A percentile compares a stretch with the other conserved stretches of the same genome.
Conservation (phyloP, 2,329 filamentous ascomycete genomes). For the Fusarium oligoseptatum region DNA sequence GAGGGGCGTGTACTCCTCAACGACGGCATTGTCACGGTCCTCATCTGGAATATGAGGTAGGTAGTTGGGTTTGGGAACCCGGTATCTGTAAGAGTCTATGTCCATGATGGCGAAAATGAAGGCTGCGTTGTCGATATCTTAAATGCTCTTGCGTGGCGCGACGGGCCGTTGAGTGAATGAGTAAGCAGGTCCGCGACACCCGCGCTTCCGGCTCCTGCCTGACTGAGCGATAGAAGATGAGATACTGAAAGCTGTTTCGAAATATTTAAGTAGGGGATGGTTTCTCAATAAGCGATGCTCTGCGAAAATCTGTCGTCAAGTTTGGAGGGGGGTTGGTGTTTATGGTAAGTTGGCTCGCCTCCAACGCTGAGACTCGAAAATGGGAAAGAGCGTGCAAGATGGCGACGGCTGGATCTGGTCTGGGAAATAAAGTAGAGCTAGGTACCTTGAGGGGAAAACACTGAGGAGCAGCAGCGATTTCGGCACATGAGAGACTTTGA, state of each 20-base stretch:
- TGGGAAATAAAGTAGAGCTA: slow-evolving; percentile 8
- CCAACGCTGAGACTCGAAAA: slow-evolving; percentile 33
- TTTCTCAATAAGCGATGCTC: background rate
- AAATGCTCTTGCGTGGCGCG: slow-evolving; percentile 9
- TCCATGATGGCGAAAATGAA: slow-evolving; percentile 47
- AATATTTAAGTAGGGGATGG: background rate
- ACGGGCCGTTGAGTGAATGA: slow-evolving; percentile 22
- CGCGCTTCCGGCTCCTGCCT: background rate
- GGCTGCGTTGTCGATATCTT: slow-evolving; percentile 4
- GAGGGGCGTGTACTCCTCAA: slow-evolving; percentile 66
- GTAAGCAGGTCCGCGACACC: slow-evolving; percentile 17
- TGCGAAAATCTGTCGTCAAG: background rate
- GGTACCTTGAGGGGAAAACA: background rate
- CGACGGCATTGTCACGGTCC: slow-evolving; percentile 64
- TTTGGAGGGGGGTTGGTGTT: slow-evolving; percentile 28
- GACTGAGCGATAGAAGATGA: background rate
- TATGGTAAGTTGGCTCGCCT: slow-evolving; percentile 32
- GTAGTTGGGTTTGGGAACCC: slow-evolving; percentile 71
- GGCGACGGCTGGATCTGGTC: slow-evolving; percentile 18
- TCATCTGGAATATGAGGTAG: slow-evolving; percentile 67
- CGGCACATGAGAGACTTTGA: background rate
- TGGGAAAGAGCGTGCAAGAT: slow-evolving; percentile 34
- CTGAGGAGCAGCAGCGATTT: background rate
- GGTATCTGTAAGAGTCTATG: slow-evolving; percentile 64
- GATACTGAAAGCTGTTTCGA: background rate